Evolutionary conservation across 805 yeast genomes (phyloP).

Genomic region (Candida golubevii): DNA sequence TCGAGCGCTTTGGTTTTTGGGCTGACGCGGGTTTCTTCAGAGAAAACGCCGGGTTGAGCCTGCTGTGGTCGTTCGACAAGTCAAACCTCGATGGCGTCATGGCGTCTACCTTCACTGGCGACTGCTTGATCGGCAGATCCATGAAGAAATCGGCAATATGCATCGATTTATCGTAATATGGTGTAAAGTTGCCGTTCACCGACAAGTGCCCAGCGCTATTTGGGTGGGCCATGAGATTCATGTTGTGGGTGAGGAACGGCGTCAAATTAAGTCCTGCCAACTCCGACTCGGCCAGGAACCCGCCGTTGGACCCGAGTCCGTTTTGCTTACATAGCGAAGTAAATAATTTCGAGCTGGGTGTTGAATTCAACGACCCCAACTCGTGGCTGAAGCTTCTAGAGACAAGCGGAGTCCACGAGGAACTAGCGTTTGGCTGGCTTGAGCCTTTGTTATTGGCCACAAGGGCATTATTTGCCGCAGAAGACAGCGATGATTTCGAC

Average conservation of each 20-base stretch:
- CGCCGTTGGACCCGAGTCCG: constrained; percentile 5
- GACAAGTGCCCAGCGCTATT: constrained; percentile 17
- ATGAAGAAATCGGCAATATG: constrained; percentile 41
- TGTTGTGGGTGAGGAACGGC: constrained; percentile 37
- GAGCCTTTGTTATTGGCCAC: not conserved
- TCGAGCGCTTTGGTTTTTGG: constrained; percentile 24
- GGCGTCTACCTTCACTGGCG: constrained; percentile 34
- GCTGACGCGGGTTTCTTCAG: constrained; percentile 1
- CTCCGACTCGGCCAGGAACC: constrained; percentile 10
- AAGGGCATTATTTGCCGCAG: constrained; percentile 3
- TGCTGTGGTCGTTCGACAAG: not conserved
- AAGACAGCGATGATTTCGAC: constrained; percentile 4
- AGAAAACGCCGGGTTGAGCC: constrained; percentile 22
- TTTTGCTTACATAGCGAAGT: constrained; percentile 11
- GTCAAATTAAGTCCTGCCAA: constrained; percentile 36
- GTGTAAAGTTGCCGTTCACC: constrained; percentile 30
- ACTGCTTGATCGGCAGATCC: constrained; percentile 39
- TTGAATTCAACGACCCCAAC: constrained; percentile 29
- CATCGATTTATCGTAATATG: constrained; percentile 39
- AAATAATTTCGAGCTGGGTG: constrained; percentile 32
- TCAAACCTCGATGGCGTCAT: constrained; percentile 40
- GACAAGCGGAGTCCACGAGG: constrained; percentile 43
- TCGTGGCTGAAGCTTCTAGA: constrained; percentile 36
- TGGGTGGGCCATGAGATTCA: constrained; percentile 23
- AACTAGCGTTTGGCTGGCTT: not conserved